Evolutionary conservation across 768 basidiomycete genomes (phyloP).

Genomic region (Macrolepiota fuliginosa): DNA sequence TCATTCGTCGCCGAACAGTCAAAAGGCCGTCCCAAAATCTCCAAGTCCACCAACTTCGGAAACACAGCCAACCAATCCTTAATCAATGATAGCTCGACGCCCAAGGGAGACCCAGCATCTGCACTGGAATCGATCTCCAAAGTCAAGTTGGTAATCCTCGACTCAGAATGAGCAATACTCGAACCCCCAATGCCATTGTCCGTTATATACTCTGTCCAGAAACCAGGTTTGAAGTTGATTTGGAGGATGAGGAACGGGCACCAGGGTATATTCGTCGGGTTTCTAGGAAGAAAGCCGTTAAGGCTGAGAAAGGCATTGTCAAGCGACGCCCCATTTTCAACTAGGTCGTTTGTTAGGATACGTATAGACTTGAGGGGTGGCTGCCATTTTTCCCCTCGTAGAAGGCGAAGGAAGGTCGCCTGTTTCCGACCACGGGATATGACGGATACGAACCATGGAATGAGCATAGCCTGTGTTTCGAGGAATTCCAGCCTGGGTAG

Average conservation of each 20-base stretch:
- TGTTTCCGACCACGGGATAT: not conserved
- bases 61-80: not conserved
- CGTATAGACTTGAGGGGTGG: not conserved
- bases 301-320: not conserved
- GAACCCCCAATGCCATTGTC: not conserved
- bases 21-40: not conserved
- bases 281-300: not conserved
- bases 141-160: not conserved
- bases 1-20: not conserved
- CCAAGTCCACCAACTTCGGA: not conserved
- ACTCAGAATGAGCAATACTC: not conserved
- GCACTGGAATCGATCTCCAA: not conserved
- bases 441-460: not conserved
- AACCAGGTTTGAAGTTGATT: not conserved
- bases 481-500: not conserved
- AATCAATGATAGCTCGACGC: not conserved
- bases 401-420: not conserved
- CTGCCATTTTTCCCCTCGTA: not conserved
- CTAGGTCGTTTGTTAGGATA: not conserved
- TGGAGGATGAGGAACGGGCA: not conserved
- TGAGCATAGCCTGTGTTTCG: not conserved
- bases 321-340: not conserved
- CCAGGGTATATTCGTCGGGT: not conserved
- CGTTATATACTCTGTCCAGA: not conserved
- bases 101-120: not conserved